A percentile compares a stretch with the other conserved stretches of the same genome.
These are phyloP conservation scores for Phytophthora pisi DNA, from an alignment of 352 stramenopile species.

Conservation along the genomic window DNA sequence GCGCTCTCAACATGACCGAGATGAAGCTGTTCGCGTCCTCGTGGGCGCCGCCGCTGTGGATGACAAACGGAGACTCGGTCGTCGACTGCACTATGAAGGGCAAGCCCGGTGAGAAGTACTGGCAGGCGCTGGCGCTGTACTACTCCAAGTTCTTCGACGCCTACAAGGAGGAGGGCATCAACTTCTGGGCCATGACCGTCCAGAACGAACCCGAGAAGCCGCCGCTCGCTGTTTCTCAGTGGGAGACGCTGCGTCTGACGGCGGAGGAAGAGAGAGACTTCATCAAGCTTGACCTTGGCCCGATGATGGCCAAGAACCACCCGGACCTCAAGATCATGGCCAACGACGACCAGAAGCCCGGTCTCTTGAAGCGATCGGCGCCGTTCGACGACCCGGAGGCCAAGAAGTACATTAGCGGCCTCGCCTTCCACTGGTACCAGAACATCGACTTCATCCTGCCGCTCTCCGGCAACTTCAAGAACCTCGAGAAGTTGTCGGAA, in stretches of 20 bases:
- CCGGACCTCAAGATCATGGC: slow-evolving; percentile 86
- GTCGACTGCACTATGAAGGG: slow-evolving; percentile 65
- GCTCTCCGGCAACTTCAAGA: slow-evolving; percentile 9
- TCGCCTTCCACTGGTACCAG: slow-evolving; percentile 89
- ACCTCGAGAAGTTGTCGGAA: slow-evolving; percentile 59
- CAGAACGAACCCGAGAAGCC: slow-evolving; percentile 77
- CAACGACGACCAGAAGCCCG: slow-evolving; percentile 86
- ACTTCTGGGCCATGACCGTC: slow-evolving; percentile 82
- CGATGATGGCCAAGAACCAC: slow-evolving; percentile 64
- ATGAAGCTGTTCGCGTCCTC: slow-evolving; percentile 80
- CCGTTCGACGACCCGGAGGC: slow-evolving; percentile 54
- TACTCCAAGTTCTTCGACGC: slow-evolving; percentile 88
- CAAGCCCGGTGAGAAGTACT: slow-evolving; percentile 59
- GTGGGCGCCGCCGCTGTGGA: slow-evolving; percentile 88
- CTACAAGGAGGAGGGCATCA: slow-evolving; percentile 75
- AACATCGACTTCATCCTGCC: slow-evolving; percentile 56
- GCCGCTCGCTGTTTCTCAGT: slow-evolving; percentile 33
- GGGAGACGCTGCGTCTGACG: slow-evolving; percentile 63
- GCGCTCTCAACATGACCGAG: slow-evolving; percentile 43
- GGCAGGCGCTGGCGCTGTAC: slow-evolving; percentile 82
- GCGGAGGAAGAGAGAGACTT: slow-evolving; percentile 59
- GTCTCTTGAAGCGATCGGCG: slow-evolving; percentile 45
- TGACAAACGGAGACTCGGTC: slow-evolving; percentile 72
- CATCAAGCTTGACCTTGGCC: slow-evolving; percentile 78
- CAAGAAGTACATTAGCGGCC: slow-evolving; percentile 75